phyloP scores from a whole-genome alignment of 495 filamentous ascomycete genomes.

The Aspergillus olivimuriae region DNA sequence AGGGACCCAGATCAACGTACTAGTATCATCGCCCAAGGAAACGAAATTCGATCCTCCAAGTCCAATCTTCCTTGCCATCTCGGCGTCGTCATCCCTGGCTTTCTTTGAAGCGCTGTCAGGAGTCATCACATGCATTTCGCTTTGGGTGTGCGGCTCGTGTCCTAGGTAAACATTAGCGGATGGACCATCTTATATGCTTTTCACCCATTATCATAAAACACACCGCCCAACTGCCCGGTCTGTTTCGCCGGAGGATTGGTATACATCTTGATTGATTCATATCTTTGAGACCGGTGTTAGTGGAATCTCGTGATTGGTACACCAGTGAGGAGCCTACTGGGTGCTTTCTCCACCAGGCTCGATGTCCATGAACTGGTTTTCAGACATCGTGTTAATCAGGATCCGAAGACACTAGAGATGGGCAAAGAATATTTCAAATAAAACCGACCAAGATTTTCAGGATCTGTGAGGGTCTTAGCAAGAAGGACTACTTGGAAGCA shows the following conservation, averaged over 20 bases:
- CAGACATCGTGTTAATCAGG: conserved; percentile 28
- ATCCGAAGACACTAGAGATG: neutral
- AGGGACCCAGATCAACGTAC: conserved; percentile 27
- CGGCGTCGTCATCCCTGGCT: conserved; percentile 19
- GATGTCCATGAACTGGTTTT: conserved; percentile 50
- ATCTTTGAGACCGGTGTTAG: conserved; percentile 30
- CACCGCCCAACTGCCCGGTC: conserved; percentile 55
- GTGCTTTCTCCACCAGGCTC: conserved; percentile 57
- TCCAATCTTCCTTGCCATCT: conserved; percentile 24
- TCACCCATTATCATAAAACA: conserved; percentile 1
- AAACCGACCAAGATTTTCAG: too few species aligned
- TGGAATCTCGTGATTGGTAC: neutral
- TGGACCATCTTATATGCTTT: neutral
- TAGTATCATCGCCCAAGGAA: conserved; percentile 22
- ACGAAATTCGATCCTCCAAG: conserved; percentile 16
- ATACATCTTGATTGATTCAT: conserved; percentile 51
- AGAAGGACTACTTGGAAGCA: too few species aligned
- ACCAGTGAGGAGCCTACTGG: conserved; percentile 36
- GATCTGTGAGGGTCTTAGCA: too few species aligned
- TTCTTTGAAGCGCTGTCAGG: conserved; percentile 3
- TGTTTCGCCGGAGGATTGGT: conserved; percentile 45
- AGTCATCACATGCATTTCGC: conserved; percentile 16
- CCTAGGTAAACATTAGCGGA: conserved; percentile 12
- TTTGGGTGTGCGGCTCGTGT: conserved; percentile 24
- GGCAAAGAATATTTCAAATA: neutral